Percentiles rank a stretch among this genome's conserved stretches.
Conservation (phyloP, 768 basidiomycete species). For the Podaxis carcinomalis region DNA sequence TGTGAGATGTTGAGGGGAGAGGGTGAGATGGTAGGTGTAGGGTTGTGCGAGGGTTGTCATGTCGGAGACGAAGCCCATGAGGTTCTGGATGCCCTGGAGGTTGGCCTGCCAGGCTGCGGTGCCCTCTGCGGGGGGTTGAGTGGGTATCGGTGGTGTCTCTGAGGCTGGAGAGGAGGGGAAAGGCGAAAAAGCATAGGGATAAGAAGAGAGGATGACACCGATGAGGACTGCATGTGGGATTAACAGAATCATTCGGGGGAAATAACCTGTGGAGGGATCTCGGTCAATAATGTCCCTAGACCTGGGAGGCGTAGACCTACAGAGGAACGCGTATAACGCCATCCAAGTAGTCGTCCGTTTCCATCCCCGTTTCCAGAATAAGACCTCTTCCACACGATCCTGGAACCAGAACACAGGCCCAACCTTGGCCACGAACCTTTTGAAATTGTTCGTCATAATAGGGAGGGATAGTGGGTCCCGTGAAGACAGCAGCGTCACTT, state of each 20-base stretch:
- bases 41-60: slow-evolving; percentile 50
- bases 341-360: slow-evolving; percentile 72
- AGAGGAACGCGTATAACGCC: slow-evolving; percentile 71
- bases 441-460: slow-evolving; percentile 75
- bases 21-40: slow-evolving; percentile 43
- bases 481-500: slow-evolving; percentile 45
- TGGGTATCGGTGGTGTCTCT: slow-evolving; percentile 23
- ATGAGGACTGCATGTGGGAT: slow-evolving; percentile 64
- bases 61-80: slow-evolving; percentile 86
- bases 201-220: slow-evolving; percentile 59
- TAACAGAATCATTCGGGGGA: slow-evolving; percentile 66
- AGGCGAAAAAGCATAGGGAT: slow-evolving; percentile 39
- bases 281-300: neutral
- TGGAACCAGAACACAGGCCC: slow-evolving; percentile 89
- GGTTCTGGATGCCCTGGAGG: slow-evolving; percentile 84
- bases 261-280: slow-evolving; percentile 51
- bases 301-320: slow-evolving; percentile 38
- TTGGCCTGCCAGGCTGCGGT: slow-evolving; percentile 83
- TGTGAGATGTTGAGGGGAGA: slow-evolving; percentile 39
- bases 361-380: slow-evolving; percentile 80
- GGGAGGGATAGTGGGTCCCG: slow-evolving; percentile 73
- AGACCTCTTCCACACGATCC: slow-evolving; percentile 80
- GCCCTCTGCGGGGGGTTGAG: slow-evolving; percentile 47
- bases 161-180: slow-evolving; percentile 15
- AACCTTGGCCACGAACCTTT: slow-evolving; percentile 69